Evolutionary conservation across 169 alveolate species (phyloP), one percentile per base, ranked within the genome.

Genomic region (Plasmodium yoelii): DNA sequence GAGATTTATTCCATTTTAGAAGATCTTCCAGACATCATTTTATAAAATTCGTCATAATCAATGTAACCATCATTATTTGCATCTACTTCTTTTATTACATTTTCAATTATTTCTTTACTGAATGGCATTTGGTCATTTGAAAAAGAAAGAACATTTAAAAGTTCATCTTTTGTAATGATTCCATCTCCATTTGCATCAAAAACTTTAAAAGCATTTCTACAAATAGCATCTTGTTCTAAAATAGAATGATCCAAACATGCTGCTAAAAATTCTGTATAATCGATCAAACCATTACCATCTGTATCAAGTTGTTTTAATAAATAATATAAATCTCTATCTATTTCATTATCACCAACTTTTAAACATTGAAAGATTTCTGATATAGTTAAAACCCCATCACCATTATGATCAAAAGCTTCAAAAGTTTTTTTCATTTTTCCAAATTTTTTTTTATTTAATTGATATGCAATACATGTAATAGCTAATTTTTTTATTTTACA

Each of bases 231-330:
- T 84, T 95, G 97, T 56, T 92, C 93, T 82, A 96, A 93, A 7
- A 93, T 80, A 65, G 95, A 82, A 87, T 95, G 96, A 88, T 97
- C 98, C 42, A 96, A 87, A 44, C 98, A 92, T n/a, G 99, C 99
- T 5, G 99, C 98, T 56, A 97, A 73, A 90, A 97, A 97, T 89
- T 97, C 99, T 10, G 99, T 97, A 92, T 97, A 97, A 72, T 97
- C 99, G 26, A 95, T 96, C n/a, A 95, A 88, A 55, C 98, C 98
- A 77, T 93, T 95, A 6, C 98, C 97, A 88, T 96, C 97, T 7
- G 98, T 96, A 73, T 96, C 98, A 42, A 96, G 72, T 75, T 94
- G 96, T 87, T 92, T 92, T 18, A 95, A 80, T 34, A 96, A 74
- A n/a, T 89, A 73, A 55, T 92, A 92, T 24, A 65, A 92, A 64